Base-by-base conservation (phyloP, 345 rosid genomes). In the Corchorus capsularis region DNA sequence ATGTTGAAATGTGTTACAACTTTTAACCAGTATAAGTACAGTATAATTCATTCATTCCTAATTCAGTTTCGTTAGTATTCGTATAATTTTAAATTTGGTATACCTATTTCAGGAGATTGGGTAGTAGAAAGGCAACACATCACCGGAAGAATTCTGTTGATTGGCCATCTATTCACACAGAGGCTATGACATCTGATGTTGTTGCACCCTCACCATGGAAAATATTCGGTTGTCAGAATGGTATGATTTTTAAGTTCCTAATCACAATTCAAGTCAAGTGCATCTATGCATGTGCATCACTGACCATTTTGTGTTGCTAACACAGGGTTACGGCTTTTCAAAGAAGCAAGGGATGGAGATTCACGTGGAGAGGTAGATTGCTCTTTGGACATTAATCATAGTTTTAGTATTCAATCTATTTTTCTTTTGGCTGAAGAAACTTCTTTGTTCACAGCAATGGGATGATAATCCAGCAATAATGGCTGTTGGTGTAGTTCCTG, bases 181-280 rank as follows among this genome's bases (percentile, higher is more conserved):
- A 93, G 54, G 85, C 85, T 34, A 77, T 79, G 81, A 86, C 89
- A 49, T 80, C 93, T 75, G 98, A 96, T 85, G 97, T 93, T 49
- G 80, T 92, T 71, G 94, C 92, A 52, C 96, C 99, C 61, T 96
- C 98, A 39, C 91, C 93, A 13, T 96, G 97, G 99, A 96, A 89
- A 83, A 92, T 96, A 27, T 93, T 96, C 70, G 99, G 99, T 65
- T 93, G 98, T 83, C 94, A 87, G 79, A 96, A 93, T 83, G 98
- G 98, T 89, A 86, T 76, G 75, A 66, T 20, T 64, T 64, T 55
- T 57, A 34, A 69, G 43, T 59, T 78, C 59, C 14, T 64, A 39
- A 59, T 41, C 70, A 9, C 8, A 15, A 20, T 72, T 55, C 63
- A 17, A 16, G 45, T 55, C 63, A 17, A 16, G 45, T 55, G 66